These are phyloP conservation scores for Rhytidiadelphus loreus DNA, from an alignment of 225 moss, liverwort and hornwort genomes.

Conservation along the genomic window DNA sequence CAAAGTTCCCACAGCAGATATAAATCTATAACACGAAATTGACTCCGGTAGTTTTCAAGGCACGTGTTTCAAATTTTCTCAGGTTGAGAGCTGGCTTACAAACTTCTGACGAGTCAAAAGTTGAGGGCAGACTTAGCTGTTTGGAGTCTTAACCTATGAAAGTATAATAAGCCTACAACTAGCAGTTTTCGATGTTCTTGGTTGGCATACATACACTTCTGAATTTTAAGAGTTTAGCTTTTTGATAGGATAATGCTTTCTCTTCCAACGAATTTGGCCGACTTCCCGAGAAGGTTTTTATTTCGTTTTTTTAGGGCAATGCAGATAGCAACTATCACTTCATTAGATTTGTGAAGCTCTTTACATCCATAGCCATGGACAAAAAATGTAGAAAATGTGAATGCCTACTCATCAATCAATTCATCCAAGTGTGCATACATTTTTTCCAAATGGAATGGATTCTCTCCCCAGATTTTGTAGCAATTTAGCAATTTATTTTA, in stretches of 20 bases:
- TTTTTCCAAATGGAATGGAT: neutral
- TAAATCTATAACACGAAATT: neutral
- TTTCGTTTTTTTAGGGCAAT: neutral
- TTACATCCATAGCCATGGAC: neutral
- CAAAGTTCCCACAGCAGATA: neutral
- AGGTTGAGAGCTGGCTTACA: neutral
- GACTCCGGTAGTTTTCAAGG: no score
- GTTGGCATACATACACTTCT: no score
- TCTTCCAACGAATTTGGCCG: fast-evolving
- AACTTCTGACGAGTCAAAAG: neutral
- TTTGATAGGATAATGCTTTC: neutral
- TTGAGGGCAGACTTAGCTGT: neutral
- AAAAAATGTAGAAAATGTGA: neutral
- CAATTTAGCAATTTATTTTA: neutral
- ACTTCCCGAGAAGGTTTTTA: fast-evolving
- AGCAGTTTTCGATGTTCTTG: fast-evolving
- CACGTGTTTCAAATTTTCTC: neutral
- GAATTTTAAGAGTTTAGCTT: neutral
- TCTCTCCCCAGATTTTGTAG: fast-evolving
- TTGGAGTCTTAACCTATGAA: neutral
- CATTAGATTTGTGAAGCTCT: no score
- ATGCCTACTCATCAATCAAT: neutral
- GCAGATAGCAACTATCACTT: neutral
- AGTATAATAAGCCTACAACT: fast-evolving
- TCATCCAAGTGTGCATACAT: neutral